A percentile compares a stretch with the other conserved stretches of the same genome.
Evolutionary conservation across 768 basidiomycete genomes (phyloP).

Genomic region (Rhizopogon roseolus): DNA sequence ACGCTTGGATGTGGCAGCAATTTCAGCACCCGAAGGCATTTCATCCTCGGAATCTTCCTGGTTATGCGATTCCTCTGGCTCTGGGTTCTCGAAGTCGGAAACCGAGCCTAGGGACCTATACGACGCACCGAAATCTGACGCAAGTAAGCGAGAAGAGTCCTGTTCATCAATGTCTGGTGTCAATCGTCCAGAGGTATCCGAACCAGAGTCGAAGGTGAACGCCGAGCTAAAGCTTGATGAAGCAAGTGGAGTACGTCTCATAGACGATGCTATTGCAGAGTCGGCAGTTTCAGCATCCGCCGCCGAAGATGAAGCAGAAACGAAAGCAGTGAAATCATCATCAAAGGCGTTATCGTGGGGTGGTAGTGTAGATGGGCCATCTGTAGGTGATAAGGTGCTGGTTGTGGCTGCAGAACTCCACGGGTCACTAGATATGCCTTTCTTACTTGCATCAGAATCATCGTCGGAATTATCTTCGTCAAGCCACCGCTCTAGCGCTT

Average conservation of each 20-base stretch:
- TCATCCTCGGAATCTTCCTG: constrained; percentile 17
- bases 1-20: constrained; percentile 39
- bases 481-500: constrained; percentile 59
- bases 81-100: constrained; percentile 52
- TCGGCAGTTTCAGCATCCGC: background rate
- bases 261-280: constrained; percentile 1
- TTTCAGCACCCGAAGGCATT: constrained; percentile 47
- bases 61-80: constrained; percentile 24
- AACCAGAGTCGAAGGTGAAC: constrained; percentile 19
- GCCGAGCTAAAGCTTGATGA: constrained; percentile 22
- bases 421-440: constrained; percentile 24
- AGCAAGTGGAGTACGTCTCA: constrained; percentile 1
- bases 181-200: constrained; percentile 13
- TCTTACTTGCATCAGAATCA: constrained; percentile 13
- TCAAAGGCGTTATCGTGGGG: constrained; percentile 45
- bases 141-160: constrained; percentile 12
- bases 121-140: constrained; percentile 12
- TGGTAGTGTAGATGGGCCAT: constrained; percentile 27
- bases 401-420: constrained; percentile 36
- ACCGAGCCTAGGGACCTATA: constrained; percentile 55
- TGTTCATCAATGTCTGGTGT: constrained; percentile 21
- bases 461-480: constrained; percentile 34
- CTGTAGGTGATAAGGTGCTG: constrained; percentile 19
- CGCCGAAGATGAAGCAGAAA: constrained; percentile 46
- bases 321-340: constrained; percentile 76